A percentile compares a stretch with the other conserved stretches of the same genome.
Evolutionary conservation across 2,329 filamentous ascomycete genomes (phyloP).

Genomic region (Microcyclospora pomicola): DNA sequence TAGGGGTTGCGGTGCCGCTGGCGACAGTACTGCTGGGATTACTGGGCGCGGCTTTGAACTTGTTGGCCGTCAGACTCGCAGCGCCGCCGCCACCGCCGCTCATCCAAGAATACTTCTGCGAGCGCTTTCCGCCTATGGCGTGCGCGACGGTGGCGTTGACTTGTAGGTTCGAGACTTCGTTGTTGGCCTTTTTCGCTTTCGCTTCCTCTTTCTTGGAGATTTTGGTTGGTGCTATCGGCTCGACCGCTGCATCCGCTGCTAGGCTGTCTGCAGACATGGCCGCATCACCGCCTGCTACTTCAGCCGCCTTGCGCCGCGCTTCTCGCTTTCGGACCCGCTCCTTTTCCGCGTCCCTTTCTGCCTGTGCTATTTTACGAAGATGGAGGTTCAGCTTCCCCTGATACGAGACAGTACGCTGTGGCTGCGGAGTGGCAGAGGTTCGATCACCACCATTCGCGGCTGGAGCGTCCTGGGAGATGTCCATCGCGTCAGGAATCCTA

Average conservation of each 20-base stretch:
- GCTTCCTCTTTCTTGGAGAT: slow-evolving; percentile 81
- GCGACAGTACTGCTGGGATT: background rate
- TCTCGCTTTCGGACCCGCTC: slow-evolving; percentile 36
- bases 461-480: background rate
- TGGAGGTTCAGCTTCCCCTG: slow-evolving; percentile 32
- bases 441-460: slow-evolving; percentile 9
- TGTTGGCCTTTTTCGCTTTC: slow-evolving; percentile 54
- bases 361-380: slow-evolving; percentile 49
- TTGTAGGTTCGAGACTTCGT: slow-evolving; percentile 29
- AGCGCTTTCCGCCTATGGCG: slow-evolving; percentile 49
- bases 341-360: slow-evolving; percentile 61
- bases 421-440: slow-evolving; percentile 21
- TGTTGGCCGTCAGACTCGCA: slow-evolving; percentile 42
- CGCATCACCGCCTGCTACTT: slow-evolving; percentile 7
- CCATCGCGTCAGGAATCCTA: slow-evolving; percentile 6
- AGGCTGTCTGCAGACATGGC: slow-evolving; percentile 13
- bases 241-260: slow-evolving; percentile 24
- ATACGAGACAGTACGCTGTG: slow-evolving; percentile 30
- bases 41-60: slow-evolving; percentile 16
- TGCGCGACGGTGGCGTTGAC: slow-evolving; percentile 73
- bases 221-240: slow-evolving; percentile 43
- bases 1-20: slow-evolving; percentile 14
- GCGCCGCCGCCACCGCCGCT: slow-evolving; percentile 32
- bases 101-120: slow-evolving; percentile 67
- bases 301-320: slow-evolving; percentile 23